Evolutionary conservation across 345 rosid species (phyloP).

Genomic region (Eucalyptus decipiens): DNA sequence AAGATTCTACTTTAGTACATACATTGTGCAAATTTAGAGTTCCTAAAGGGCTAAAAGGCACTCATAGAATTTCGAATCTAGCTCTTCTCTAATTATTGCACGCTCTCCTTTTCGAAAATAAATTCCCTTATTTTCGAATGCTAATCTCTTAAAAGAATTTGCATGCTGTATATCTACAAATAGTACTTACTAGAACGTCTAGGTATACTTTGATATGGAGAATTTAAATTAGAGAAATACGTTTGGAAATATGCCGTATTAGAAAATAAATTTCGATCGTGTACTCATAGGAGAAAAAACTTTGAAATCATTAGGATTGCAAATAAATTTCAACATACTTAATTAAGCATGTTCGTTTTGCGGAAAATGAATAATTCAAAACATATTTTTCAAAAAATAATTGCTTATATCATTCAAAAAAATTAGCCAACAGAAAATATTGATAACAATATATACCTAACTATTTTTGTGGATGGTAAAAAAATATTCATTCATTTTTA

Average conservation of each 20-base stretch:
- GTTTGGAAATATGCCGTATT: rapidly evolving
- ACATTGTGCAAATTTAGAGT: too few species aligned
- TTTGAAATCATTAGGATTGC: too few species aligned
- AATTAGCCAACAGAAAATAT: too few species aligned
- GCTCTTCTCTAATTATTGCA: neutral
- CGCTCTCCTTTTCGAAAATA: neutral
- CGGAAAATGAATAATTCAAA: rapidly evolving
- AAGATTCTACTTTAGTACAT: too few species aligned
- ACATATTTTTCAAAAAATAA: too few species aligned
- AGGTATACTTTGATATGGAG: neutral
- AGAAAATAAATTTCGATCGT: rapidly evolving
- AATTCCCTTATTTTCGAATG: neutral
- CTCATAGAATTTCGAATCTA: neutral
- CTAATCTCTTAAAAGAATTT: neutral
- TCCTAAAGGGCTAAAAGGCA: neutral
- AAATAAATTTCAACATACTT: too few species aligned
- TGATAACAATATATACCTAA: too few species aligned
- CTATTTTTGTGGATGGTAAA: rapidly evolving
- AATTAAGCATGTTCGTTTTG: rapidly evolving
- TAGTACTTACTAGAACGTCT: neutral
- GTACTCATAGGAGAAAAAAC: neutral
- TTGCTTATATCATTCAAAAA: rapidly evolving
- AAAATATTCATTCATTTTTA: too few species aligned
- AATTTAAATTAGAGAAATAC: too few species aligned
- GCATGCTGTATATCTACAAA: rapidly evolving